A percentile compares a stretch with the other conserved stretches of the same genome.
phyloP scores from a whole-genome alignment of 2,329 filamentous ascomycete genomes.

The Fusarium napiforme region DNA sequence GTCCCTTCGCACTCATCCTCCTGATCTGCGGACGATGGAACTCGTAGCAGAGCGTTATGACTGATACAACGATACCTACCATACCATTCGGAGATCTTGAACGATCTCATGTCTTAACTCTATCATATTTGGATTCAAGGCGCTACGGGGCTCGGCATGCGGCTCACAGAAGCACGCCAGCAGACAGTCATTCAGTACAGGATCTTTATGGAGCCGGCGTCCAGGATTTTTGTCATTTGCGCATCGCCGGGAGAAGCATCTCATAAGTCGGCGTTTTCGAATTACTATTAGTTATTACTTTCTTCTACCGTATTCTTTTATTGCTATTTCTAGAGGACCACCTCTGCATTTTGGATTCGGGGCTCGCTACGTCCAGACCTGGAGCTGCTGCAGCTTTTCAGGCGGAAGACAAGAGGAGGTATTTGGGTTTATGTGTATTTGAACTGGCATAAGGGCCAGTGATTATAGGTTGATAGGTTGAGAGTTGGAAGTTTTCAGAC shows the following conservation, averaged over 20 bases:
- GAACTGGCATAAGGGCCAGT: background rate
- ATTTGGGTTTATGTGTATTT: constrained; percentile 3
- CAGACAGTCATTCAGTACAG: constrained; percentile 39
- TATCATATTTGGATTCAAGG: constrained; percentile 37
- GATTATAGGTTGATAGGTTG: constrained; percentile 2
- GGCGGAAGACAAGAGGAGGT: background rate
- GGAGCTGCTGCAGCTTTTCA: background rate
- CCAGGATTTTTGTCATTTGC: constrained; percentile 23
- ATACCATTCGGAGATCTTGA: constrained; percentile 37
- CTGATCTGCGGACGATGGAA: constrained; percentile 23
- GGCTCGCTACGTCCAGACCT: background rate
- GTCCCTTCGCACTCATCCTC: constrained; percentile 60
- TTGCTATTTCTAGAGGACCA: constrained; percentile 3
- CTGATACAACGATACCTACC: constrained; percentile 34
- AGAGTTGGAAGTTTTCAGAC: background rate
- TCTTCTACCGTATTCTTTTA: background rate
- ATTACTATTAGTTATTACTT: constrained; percentile 3
- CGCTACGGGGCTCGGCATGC: constrained; percentile 38
- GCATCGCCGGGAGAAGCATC: constrained; percentile 32
- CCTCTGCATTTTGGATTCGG: background rate
- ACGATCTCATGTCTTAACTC: constrained; percentile 38
- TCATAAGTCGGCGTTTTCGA: constrained; percentile 44
- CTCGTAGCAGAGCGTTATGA: constrained; percentile 14
- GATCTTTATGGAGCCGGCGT: constrained; percentile 44
- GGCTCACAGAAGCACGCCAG: constrained; percentile 42